Base-by-base conservation (phyloP, 78 protist genomes). In the Tieghemostelium lacteum region DNA sequence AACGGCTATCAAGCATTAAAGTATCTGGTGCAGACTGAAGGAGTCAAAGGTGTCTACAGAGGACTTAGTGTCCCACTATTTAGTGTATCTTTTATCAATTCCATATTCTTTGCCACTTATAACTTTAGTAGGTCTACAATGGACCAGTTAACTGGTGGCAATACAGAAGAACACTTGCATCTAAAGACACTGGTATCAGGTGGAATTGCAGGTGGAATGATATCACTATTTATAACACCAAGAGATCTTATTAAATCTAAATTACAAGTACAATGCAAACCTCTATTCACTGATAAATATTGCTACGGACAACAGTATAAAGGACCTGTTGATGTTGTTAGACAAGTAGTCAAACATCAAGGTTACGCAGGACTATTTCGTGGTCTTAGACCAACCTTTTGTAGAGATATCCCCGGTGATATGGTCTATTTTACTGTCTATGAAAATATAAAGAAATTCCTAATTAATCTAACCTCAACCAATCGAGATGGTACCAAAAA, bases 191-290 rank as follows among this genome's bases (percentile, higher is more conserved):
- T 45, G 52, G 52, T 39, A 34, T 75, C 89, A 57, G 89, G 89
- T n/a, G 89, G 58, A 10, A 69, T 66, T 19, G 89, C 89, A 69
- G 89, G 89, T 26, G 69, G 69, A 0, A 62, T 69, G 8, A 83
- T 83, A 28, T 83, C 89, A 83, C 58, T 83, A 28, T 83, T 83
- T 42, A 45, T 83, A 24, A 83, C 89, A 40, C 89, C 89, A 36
- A 33, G 89, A 29, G 89, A 83, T 55, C 58, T 83, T 1, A 61
- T 83, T 16, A 83, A 83, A 67, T 69, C 89, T 17, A 83, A 69
- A 69, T 39, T 83, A 58, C 89, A 83, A 34, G 77, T 83, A 31
- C 89, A 83, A 69, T n/a, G 45, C 49, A 78, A 75, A 57, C 61
- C 77, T 57, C 4, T n/a, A 57, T 19, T 19, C 14, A 5, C 14